Evolutionary conservation across 179 eudicot species (phyloP), one percentile per base, ranked within the genome.

Genomic region (Camellia oleifera): DNA sequence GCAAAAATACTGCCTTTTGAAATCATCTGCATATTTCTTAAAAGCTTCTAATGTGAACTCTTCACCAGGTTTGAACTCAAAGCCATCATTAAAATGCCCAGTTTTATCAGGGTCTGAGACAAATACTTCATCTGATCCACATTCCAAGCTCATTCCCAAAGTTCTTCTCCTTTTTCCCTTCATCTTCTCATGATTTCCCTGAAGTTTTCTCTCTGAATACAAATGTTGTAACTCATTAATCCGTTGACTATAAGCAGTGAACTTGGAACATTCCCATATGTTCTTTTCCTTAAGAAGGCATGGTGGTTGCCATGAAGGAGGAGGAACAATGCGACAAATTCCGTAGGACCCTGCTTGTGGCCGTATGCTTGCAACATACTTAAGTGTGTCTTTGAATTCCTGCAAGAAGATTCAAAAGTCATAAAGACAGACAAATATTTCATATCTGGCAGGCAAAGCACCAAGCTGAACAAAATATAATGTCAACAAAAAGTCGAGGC

Each of bases 251-350:
- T 44, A 71, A 57, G 98, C 84, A 67, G 81, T 62, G 78, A 95
- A 88, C 65, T 80, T 85, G 15, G 67, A 82, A 81, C 75, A 82
- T 74, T 86, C 85, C 91, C 92, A 88, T 23, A 73, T 79, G 53
- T 78, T 76, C 46, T 84, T 85, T 62, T 88, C 90, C 83, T 84
- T 87, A 12, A 93, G 74, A 78, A 86, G 87, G 85, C 83, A 82
- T 8, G 95, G 95, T 14, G 90, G 84, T 83, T 86, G 79, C 96
- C 97, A 94, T 15, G 94, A 88, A 84, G 89, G 84, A 75, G 98
- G 97, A 81, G 97, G 98, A 68, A 92, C 87, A 81, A 95, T 89
- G 66, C 97, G 92, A 66, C 97, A 94, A 46, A 94, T 80, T 76
- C 98, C 98, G 79, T 83, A 90, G 26, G 86, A 82, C 84, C 88